These are phyloP conservation scores for Trichoderma gamsii DNA, from an alignment of 495 filamentous ascomycete genomes.

Conservation along the genomic window DNA sequence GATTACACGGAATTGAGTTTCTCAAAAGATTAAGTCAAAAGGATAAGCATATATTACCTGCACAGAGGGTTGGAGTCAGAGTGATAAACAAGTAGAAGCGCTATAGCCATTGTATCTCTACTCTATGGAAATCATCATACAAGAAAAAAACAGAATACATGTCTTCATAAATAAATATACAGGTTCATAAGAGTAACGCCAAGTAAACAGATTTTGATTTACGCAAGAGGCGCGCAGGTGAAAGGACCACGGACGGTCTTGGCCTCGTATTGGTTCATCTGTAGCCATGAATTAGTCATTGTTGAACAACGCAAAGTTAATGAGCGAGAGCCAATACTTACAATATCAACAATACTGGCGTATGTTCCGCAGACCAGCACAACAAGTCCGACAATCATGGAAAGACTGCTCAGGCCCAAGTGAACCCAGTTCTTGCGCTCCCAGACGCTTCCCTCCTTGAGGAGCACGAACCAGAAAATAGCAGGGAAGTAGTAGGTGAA, in stretches of 20 bases:
- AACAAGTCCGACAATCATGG: slow-evolving; percentile 50
- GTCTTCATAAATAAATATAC: slow-evolving; percentile 7
- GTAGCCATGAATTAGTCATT: background rate
- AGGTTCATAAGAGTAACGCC: background rate
- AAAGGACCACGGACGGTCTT: slow-evolving; percentile 44
- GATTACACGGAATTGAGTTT: background rate
- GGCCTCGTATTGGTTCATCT: slow-evolving; percentile 39
- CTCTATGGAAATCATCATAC: background rate
- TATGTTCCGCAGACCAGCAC: slow-evolving; percentile 56
- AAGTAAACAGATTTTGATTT: slow-evolving; percentile 5
- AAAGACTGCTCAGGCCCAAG: slow-evolving; percentile 41
- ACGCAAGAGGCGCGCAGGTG: slow-evolving; percentile 35
- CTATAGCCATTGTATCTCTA: background rate
- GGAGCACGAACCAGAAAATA: slow-evolving; percentile 59
- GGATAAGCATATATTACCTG: background rate
- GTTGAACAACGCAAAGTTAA: too few species aligned
- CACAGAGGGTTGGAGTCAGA: background rate
- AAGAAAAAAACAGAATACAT: background rate
- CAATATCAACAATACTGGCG: slow-evolving; percentile 49
- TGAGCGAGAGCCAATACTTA: slow-evolving; percentile 29
- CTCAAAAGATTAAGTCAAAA: too few species aligned
- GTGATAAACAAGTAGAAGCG: background rate
- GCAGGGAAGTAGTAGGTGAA: slow-evolving; percentile 63
- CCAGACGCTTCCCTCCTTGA: slow-evolving; percentile 49
- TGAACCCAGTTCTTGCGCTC: slow-evolving; percentile 40